A percentile compares a stretch with the other conserved stretches of the same genome.
Conservation (phyloP, 179 eudicot species). For the Silene noctiflora region DNA sequence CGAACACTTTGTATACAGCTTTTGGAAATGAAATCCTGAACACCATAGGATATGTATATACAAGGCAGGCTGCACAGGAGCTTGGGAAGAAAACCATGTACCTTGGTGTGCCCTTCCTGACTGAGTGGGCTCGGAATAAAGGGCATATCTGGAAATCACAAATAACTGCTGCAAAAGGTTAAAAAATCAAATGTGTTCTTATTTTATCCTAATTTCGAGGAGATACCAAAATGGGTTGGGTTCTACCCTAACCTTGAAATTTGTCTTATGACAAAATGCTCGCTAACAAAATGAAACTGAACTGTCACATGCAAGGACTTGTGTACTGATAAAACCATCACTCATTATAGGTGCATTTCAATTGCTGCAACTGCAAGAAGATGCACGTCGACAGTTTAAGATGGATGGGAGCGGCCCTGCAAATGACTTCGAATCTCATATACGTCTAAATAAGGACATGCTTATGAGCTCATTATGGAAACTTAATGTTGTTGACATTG, state of each 20-base stretch:
- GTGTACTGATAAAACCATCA: neutral
- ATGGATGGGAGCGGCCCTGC: conserved; percentile 62
- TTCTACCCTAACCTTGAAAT: neutral
- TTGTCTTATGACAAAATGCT: neutral
- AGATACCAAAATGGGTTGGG: neutral
- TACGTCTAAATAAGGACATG: conserved; percentile 59
- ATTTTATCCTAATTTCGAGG: neutral
- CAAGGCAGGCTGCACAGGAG: conserved; percentile 89
- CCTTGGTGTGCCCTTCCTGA: conserved; percentile 82
- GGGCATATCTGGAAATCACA: conserved; percentile 95
- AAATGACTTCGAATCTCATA: conserved; percentile 67
- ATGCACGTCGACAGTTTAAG: conserved; percentile 55
- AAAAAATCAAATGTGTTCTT: neutral
- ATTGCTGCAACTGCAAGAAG: conserved; percentile 88
- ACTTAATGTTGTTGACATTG: conserved; percentile 88
- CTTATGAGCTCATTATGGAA: conserved; percentile 93
- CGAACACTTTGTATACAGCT: conserved; percentile 35
- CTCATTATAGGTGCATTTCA: conserved; percentile 70
- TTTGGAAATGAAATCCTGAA: conserved; percentile 69
- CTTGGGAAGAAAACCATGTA: conserved; percentile 88
- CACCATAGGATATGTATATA: conserved; percentile 81
- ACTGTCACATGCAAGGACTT: neutral
- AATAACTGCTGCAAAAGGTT: conserved; percentile 93
- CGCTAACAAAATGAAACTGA: neutral
- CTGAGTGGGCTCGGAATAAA: conserved; percentile 90